Conservation (phyloP, 2,329 filamentous ascomycete species). For the Geoglossum cookeanum region DNA sequence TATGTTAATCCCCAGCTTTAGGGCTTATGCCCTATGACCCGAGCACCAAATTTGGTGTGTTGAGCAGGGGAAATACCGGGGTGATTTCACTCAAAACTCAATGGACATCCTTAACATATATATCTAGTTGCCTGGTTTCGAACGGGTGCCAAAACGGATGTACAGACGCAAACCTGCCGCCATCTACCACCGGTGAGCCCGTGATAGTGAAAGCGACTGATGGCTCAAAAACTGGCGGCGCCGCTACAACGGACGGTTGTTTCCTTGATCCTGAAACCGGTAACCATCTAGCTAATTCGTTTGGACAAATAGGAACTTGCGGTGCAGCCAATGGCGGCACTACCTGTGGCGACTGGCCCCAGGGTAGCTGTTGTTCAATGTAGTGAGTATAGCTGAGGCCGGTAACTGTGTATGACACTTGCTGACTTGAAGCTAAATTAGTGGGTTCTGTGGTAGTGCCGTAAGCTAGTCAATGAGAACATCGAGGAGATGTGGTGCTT, state of each 20-base stretch:
- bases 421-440: neutral
- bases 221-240: slow-evolving; percentile 8
- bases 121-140: slow-evolving; percentile 17
- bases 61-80: too few species aligned
- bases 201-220: slow-evolving; percentile 12
- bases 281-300: neutral
- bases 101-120: neutral
- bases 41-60: too few species aligned
- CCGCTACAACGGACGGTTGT: slow-evolving; percentile 26
- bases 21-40: too few species aligned
- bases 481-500: neutral
- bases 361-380: slow-evolving; percentile 35
- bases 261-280: neutral
- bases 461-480: slow-evolving; percentile 4
- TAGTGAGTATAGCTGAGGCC: slow-evolving; percentile 31
- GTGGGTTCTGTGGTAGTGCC: slow-evolving; percentile 9
- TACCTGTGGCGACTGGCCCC: slow-evolving; percentile 32
- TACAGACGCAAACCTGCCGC: slow-evolving; percentile 6
- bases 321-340: slow-evolving; percentile 29
- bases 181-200: slow-evolving; percentile 8
- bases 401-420: neutral
- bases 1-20: neutral
- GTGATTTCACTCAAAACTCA: too few species aligned
- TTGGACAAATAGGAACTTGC: slow-evolving; percentile 22
- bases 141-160: slow-evolving; percentile 24